Base-by-base conservation (phyloP, 352 stramenopile genomes). In the Phytophthora fragariae region DNA sequence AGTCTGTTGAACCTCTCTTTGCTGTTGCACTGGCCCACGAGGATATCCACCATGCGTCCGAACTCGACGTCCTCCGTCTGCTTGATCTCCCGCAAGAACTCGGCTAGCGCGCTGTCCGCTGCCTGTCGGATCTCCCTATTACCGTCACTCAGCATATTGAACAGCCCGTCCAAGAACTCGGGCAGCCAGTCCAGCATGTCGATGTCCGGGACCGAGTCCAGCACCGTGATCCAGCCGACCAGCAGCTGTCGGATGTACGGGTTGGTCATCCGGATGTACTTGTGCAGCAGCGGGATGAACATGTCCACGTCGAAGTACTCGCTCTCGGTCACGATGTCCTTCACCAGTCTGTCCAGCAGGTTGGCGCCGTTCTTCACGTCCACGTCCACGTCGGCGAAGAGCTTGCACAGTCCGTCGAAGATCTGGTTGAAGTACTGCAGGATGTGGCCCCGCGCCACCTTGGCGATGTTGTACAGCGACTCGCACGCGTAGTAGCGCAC, bases 401-500 rank as follows among this genome's bases (percentile, higher is more conserved):
- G 82, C 80, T 95, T 94, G 77, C 89, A 95, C 21, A 95, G 76
- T 0, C 98, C 98, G 75, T 99, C 98, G 75, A 99, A 99, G 70
- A 99, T 99, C 79, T 99, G 94, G 84, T 99, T 99, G 74, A 99
- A 99, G 79, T 99, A 99, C 62, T 89, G 77, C 39, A 99, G 79
- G 41, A 99, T 99, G 59, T 95, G 85, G 15, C 93, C 91, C 14
- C 98, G 82, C 8, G 98, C 97, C 55, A 98, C 92, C 79, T 99
- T 99, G 44, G 97, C 97, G 77, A 99, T 99, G 83, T 99, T 99
- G 88, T 99, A 99, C 37, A 99, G 83, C 54, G 89, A 97, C 80
- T 99, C 98, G 77, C 98, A 99, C 4, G 98, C 98, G 79, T 99
- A 99, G 83, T 99, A 99, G 17, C 97, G 86, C 33, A 99, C 98